Evolutionary conservation across 208 protist species (phyloP).

Genomic region (Acanthamoeba triangularis): DNA sequence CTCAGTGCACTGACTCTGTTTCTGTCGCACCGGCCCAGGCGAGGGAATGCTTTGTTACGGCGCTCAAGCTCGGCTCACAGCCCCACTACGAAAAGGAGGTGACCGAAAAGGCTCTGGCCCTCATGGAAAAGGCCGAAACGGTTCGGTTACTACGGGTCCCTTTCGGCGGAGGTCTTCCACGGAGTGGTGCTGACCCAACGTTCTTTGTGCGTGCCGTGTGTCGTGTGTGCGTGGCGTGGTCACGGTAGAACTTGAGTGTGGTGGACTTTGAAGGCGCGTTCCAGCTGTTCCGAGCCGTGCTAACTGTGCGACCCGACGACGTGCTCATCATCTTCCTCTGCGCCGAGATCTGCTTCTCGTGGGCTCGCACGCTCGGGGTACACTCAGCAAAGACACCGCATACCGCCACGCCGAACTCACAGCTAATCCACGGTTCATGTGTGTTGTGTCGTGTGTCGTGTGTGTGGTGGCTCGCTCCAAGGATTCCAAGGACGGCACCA

Average conservation of each 20-base stretch:
- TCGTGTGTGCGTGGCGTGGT: neutral
- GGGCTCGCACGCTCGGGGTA: conserved; percentile 51
- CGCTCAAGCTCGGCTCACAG: neutral
- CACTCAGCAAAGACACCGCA: too few relatives aligned
- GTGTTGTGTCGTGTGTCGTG: neutral
- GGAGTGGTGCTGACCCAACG: neutral
- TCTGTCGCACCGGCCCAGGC: neutral
- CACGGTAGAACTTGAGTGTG: conserved; percentile 6
- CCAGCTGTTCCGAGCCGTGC: conserved; percentile 70
- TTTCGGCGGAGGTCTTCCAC: neutral
- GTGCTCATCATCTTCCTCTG: conserved; percentile 72
- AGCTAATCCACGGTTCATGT: neutral
- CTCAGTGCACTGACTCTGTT: neutral
- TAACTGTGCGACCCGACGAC: conserved; percentile 52
- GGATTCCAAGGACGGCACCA: conserved; percentile 33
- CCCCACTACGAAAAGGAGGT: conserved; percentile 59
- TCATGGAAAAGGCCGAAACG: conserved; percentile 74
- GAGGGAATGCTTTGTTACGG: conserved; percentile 55
- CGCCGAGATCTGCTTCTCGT: conserved; percentile 75
- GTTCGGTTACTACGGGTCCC: neutral
- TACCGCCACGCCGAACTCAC: too few relatives aligned
- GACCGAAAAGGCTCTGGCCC: conserved; percentile 55
- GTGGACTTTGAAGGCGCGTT: conserved; percentile 69
- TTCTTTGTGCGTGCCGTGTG: neutral
- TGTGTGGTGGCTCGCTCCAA: too few relatives aligned